These are phyloP conservation scores for Heteromeles arbutifolia DNA, from an alignment of 306 rosid genomes.

Conservation along the genomic window DNA sequence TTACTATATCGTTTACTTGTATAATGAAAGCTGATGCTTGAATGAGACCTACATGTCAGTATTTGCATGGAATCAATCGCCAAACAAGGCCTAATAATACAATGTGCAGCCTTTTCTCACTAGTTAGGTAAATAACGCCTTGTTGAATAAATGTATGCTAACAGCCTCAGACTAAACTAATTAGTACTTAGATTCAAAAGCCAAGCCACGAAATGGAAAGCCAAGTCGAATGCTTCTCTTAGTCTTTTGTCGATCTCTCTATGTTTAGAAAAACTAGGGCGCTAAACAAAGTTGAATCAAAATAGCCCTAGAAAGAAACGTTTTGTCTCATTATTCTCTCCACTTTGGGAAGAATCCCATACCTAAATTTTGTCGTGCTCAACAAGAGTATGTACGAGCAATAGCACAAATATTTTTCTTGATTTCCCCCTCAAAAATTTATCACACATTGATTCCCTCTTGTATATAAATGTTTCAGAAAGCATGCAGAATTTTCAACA, in stretches of 20 bases:
- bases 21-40: neutral
- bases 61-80: neutral
- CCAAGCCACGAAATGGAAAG: neutral
- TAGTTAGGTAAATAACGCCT: slow-evolving; percentile 1
- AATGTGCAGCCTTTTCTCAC: neutral
- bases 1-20: neutral
- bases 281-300: no score
- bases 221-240: neutral
- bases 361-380: neutral
- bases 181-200: neutral
- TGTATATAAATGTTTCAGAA: neutral
- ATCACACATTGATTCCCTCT: no score
- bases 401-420: neutral
- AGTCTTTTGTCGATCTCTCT: neutral
- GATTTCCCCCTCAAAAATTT: slow-evolving; percentile 3
- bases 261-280: no score
- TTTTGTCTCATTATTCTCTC: neutral
- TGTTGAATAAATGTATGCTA: neutral
- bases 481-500: slow-evolving; percentile 5
- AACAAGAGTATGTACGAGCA: neutral
- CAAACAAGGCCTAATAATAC: neutral
- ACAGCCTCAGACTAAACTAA: neutral
- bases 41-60: neutral
- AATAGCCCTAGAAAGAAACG: neutral
- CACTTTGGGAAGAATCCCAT: slow-evolving; percentile 5